A percentile compares a stretch with the other conserved stretches of the same genome.
These are phyloP conservation scores for Protea cynaroides DNA, from an alignment of 164 flowering plant genomes.

Conservation along the genomic window DNA sequence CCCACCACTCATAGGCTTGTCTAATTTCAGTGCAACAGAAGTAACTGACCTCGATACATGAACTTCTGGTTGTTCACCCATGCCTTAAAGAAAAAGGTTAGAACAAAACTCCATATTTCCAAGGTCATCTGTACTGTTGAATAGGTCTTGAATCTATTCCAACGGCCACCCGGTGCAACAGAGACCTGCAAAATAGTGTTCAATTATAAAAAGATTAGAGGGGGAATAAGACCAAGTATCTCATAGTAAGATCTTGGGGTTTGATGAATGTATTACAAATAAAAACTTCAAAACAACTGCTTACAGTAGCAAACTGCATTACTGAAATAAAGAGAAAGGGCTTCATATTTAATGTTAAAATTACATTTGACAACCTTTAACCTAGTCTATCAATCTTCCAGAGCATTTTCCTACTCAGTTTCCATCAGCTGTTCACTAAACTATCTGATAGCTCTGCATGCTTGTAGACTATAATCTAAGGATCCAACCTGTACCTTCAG, in stretches of 20 bases:
- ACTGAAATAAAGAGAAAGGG: neutral
- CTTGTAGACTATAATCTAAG: too few relatives aligned
- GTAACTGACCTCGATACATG: slow-evolving; percentile 66
- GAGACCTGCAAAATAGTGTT: slow-evolving; percentile 58
- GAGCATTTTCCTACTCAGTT: neutral
- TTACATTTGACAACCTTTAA: too few relatives aligned
- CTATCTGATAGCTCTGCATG: neutral
- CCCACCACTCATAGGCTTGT: neutral
- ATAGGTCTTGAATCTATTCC: slow-evolving; percentile 94
- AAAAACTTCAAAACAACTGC: neutral
- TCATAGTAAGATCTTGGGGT: neutral
- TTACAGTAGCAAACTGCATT: neutral
- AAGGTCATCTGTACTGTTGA: slow-evolving; percentile 89
- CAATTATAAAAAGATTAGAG: neutral
- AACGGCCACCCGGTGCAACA: slow-evolving; percentile 94
- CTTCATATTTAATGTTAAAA: neutral
- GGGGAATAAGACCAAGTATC: neutral
- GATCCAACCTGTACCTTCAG: neutral
- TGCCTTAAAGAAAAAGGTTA: slow-evolving; percentile 60
- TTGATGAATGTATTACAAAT: neutral
- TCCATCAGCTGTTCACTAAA: neutral
- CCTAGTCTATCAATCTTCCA: neutral
- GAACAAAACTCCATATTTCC: slow-evolving; percentile 97
- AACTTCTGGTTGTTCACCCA: slow-evolving; percentile 90
- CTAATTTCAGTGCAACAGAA: neutral